Conservation (phyloP, 257 asterid species). For the Oldenlandia corymbosa region DNA sequence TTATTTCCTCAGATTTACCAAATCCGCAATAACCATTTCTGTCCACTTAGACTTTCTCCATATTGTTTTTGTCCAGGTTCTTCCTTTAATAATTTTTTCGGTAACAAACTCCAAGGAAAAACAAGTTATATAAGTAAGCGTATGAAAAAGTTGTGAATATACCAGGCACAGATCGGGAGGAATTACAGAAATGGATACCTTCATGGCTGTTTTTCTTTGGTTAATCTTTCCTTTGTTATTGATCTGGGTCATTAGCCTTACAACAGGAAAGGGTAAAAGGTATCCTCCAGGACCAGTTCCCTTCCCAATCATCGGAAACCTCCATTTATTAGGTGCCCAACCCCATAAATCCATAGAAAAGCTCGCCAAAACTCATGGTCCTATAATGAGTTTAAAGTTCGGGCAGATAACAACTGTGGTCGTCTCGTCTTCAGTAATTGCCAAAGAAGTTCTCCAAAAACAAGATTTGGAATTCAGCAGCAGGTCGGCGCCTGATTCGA, state of each 20-base stretch:
- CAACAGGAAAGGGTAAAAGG: conserved; percentile 4
- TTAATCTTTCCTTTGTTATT: not conserved
- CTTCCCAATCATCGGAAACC: conserved; percentile 63
- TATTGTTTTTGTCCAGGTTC: no score
- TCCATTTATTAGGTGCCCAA: conserved; percentile 27
- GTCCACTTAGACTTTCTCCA: no score
- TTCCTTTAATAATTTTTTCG: no score
- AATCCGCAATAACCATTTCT: no score
- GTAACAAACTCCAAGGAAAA: not conserved
- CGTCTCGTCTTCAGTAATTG: conserved; percentile 55
- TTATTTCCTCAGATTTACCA: no score
- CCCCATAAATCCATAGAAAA: conserved; percentile 21
- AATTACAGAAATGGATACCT: conserved; percentile 14
- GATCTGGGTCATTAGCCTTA: not conserved
- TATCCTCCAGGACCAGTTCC: conserved; percentile 42
- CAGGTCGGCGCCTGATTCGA: conserved; percentile 20
- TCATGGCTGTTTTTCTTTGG: not conserved
- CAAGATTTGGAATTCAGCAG: conserved; percentile 24
- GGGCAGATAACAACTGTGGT: conserved; percentile 52
- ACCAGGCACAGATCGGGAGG: not conserved
- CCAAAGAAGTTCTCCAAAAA: conserved; percentile 45
- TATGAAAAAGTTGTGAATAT: no score
- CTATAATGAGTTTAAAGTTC: conserved; percentile 33
- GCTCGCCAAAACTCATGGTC: conserved; percentile 27
- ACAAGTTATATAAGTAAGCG: no score